Percentiles rank a stretch among this genome's conserved stretches.
These are phyloP conservation scores for Filosporella fistucella DNA, from an alignment of 495 filamentous ascomycete species.

Conservation along the genomic window DNA sequence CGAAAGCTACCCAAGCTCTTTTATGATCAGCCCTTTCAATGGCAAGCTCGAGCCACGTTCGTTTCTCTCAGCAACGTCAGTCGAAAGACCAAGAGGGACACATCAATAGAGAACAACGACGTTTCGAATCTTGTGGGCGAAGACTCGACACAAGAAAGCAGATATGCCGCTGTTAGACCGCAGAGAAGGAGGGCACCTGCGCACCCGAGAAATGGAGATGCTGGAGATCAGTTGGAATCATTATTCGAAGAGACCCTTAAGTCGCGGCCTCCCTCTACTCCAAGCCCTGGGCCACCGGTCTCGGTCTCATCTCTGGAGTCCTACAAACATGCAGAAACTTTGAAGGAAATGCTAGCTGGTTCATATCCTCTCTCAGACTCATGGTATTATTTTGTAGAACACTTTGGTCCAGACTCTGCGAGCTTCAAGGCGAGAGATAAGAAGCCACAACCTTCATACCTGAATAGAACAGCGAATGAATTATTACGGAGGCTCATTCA, in stretches of 20 bases:
- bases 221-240: constrained; percentile 18
- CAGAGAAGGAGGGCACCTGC: constrained; percentile 1
- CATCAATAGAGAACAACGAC: constrained; percentile 2
- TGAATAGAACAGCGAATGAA: constrained; percentile 5
- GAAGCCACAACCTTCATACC: constrained; percentile 8
- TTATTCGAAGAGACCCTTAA: constrained; percentile 17
- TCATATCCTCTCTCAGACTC: constrained; percentile 23
- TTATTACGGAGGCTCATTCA: constrained; percentile 25
- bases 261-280: neutral
- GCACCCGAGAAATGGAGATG: neutral
- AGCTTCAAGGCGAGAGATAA: neutral
- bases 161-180: neutral
- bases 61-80: constrained; percentile 18
- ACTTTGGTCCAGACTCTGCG: constrained; percentile 18
- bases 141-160: neutral
- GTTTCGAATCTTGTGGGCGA: constrained; percentile 5
- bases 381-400: constrained; percentile 35
- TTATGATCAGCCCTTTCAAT: constrained; percentile 5
- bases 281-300: neutral
- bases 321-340: constrained; percentile 28
- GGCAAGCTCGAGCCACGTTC: constrained; percentile 19
- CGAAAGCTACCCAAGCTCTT: constrained; percentile 6
- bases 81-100: constrained; percentile 9
- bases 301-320: constrained; percentile 6
- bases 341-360: constrained; percentile 31